phyloP scores from a whole-genome alignment of 176 grass and related monocot genomes.

The Puccinellia tenuiflora region DNA sequence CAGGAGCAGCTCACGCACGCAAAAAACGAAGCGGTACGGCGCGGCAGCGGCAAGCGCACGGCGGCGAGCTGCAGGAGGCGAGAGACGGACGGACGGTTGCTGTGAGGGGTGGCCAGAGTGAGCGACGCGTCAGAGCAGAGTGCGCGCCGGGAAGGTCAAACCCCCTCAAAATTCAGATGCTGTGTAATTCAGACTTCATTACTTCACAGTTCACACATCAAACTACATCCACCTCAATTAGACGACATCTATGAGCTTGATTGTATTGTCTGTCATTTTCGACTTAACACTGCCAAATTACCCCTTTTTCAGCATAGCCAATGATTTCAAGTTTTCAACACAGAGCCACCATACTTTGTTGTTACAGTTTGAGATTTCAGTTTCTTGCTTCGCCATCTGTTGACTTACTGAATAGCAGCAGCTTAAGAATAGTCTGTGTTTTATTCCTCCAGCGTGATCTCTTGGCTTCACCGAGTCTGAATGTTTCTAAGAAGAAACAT shows the following conservation, averaged over 20 bases:
- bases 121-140: too few species aligned
- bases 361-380: neutral
- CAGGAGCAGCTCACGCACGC: too few species aligned
- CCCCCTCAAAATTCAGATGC: too few species aligned
- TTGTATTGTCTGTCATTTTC: neutral
- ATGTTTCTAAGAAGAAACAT: conserved; percentile 18
- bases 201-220: too few species aligned
- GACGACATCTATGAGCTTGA: neutral
- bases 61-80: too few species aligned
- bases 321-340: too few species aligned
- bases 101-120: too few species aligned
- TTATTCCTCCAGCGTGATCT: conserved; percentile 36
- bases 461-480: neutral
- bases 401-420: neutral
- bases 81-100: too few species aligned
- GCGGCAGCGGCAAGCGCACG: too few species aligned
- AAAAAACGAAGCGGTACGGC: too few species aligned
- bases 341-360: neutral
- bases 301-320: neutral
- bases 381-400: neutral
- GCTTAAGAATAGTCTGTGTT: neutral
- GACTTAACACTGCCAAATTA: neutral
- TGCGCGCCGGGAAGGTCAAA: too few species aligned
- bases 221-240: neutral
- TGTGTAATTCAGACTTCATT: too few species aligned